Evolutionary conservation across 345 rosid species (phyloP).

Genomic region (Excoecaria cochinchinensis): DNA sequence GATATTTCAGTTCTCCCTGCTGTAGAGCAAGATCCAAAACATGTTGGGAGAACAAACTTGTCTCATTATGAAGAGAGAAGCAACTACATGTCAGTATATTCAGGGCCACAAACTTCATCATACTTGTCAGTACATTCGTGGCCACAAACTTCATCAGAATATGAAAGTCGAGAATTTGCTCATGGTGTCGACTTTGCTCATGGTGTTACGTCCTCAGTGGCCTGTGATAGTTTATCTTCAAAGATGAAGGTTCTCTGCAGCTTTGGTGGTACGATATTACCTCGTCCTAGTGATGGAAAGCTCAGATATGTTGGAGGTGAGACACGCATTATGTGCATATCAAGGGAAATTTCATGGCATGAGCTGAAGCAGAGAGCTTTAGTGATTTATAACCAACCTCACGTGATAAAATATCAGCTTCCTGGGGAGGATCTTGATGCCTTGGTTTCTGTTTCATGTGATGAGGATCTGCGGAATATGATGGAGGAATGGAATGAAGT

Average conservation of each 20-base stretch:
- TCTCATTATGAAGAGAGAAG: conserved; percentile 43
- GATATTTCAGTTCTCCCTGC: conserved; percentile 47
- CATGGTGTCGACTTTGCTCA: conserved; percentile 32
- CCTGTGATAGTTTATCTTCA: conserved; percentile 41
- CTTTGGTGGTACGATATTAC: conserved; percentile 80
- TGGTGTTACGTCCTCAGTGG: conserved; percentile 41
- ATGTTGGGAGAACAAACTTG: conserved; percentile 45
- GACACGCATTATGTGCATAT: conserved; percentile 61
- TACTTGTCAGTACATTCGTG: conserved; percentile 49
- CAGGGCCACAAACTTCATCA: conserved; percentile 41
- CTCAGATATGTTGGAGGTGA: conserved; percentile 93
- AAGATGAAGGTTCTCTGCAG: conserved; percentile 84
- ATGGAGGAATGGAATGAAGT: conserved; percentile 74
- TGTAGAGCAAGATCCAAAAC: conserved; percentile 46
- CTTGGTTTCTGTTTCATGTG: conserved; percentile 82
- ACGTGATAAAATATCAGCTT: conserved; percentile 80
- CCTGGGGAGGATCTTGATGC: conserved; percentile 97
- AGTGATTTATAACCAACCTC: conserved; percentile 59
- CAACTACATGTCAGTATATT: conserved; percentile 48
- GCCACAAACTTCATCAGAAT: conserved; percentile 40
- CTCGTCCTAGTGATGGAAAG: conserved; percentile 88
- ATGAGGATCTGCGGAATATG: conserved; percentile 89
- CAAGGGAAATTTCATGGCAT: conserved; percentile 63
- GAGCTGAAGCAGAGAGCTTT: conserved; percentile 61
- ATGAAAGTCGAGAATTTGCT: conserved; percentile 36